phyloP scores from a whole-genome alignment of 1,284 basidiomycete genomes.

The Heliocybe sulcata region DNA sequence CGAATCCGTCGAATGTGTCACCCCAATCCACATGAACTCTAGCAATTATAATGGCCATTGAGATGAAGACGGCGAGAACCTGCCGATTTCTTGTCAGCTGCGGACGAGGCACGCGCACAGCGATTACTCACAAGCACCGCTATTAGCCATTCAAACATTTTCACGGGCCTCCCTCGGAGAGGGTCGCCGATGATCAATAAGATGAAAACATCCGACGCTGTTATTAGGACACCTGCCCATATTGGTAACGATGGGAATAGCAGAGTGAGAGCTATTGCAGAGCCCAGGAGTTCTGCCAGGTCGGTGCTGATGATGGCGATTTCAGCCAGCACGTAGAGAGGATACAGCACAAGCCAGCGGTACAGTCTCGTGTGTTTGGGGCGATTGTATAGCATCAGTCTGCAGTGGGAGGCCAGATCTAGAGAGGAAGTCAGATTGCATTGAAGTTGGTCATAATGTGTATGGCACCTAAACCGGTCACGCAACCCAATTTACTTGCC shows the following conservation, averaged over 20 bases:
- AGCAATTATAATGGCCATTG: constrained; percentile 77
- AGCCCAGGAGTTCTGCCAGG: constrained; percentile 73
- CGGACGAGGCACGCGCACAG: constrained; percentile 4
- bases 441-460: constrained; percentile 1
- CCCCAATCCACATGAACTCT: constrained; percentile 74
- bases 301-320: constrained; percentile 81
- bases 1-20: constrained; percentile 76
- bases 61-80: constrained; percentile 77
- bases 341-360: constrained; percentile 65
- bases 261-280: constrained; percentile 73
- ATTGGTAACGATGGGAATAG: constrained; percentile 77
- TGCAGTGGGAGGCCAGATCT: constrained; percentile 73
- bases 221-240: constrained; percentile 80
- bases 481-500: constrained; percentile 58
- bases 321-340: constrained; percentile 65
- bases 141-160: constrained; percentile 71
- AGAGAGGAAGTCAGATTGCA: neutral
- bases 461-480: constrained; percentile 59
- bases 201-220: constrained; percentile 78
- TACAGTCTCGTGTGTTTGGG: constrained; percentile 53
- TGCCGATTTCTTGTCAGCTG: constrained; percentile 19
- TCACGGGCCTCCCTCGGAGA: constrained; percentile 46
- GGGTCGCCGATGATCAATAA: constrained; percentile 62
- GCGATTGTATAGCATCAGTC: constrained; percentile 62
- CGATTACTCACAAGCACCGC: constrained; percentile 39